A percentile compares a stretch with the other conserved stretches of the same genome.
Evolutionary conservation across 2,329 filamentous ascomycete species (phyloP).

Genomic region (Diaporthe vaccinii): DNA sequence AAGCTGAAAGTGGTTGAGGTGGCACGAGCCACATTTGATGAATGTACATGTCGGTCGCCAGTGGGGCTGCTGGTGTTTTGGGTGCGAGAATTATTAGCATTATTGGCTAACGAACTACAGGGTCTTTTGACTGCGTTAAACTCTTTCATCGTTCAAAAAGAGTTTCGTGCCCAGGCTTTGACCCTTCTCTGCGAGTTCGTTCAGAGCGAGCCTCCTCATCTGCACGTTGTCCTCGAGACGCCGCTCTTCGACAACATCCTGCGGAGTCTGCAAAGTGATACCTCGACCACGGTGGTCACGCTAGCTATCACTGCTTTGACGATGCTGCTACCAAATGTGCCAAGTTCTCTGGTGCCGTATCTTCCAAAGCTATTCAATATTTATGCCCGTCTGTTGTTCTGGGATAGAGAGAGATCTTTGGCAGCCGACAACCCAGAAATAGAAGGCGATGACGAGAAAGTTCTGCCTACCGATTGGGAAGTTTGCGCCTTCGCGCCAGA

Average conservation of each 20-base stretch:
- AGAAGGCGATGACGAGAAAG: conserved; percentile 75
- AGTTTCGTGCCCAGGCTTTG: conserved; percentile 74
- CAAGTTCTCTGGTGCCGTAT: conserved; percentile 76
- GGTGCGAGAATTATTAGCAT: neutral
- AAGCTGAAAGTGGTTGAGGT: neutral
- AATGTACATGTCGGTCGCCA: neutral
- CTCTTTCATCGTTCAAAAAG: conserved; percentile 73
- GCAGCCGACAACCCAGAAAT: conserved; percentile 55
- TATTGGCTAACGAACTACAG: conserved; percentile 54
- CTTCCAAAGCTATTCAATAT: conserved; percentile 84
- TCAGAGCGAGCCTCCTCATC: conserved; percentile 81
- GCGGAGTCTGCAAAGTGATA: conserved; percentile 81
- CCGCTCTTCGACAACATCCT: conserved; percentile 79
- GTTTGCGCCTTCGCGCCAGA: conserved; percentile 73
- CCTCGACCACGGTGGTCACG: conserved; percentile 82
- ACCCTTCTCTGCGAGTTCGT: conserved; percentile 80
- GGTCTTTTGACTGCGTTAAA: conserved; percentile 77
- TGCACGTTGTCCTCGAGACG: conserved; percentile 80
- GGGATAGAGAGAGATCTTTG: conserved; percentile 71
- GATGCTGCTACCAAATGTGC: conserved; percentile 88
- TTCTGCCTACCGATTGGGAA: conserved; percentile 75
- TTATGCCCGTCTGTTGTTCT: conserved; percentile 84
- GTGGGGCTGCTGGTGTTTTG: neutral
- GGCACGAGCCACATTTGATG: neutral
- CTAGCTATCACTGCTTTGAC: conserved; percentile 80